phyloP scores from a whole-genome alignment of 345 rosid genomes.

The Syzygium aqueum region DNA sequence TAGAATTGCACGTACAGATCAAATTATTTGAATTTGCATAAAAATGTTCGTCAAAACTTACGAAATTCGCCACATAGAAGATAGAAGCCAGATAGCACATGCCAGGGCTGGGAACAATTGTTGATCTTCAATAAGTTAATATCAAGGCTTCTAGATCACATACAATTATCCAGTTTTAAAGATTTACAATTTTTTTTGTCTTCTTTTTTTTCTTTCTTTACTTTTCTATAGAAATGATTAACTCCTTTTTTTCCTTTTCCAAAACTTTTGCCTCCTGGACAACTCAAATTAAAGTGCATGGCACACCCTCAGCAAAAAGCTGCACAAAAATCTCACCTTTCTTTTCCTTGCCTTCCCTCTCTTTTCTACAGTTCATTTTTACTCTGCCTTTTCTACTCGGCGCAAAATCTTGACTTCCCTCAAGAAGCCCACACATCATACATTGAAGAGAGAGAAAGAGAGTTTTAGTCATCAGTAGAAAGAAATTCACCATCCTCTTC shows the following conservation, averaged over 20 bases:
- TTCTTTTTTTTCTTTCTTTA: not conserved
- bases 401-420: not conserved
- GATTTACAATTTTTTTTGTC: not conserved
- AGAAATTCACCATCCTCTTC: not conserved
- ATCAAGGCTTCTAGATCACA: not conserved
- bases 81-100: not conserved
- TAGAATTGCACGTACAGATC: not conserved
- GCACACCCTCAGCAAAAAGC: slow-evolving; percentile 1
- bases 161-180: not conserved
- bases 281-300: slow-evolving; percentile 56
- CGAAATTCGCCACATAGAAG: not conserved
- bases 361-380: not conserved
- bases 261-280: slow-evolving; percentile 34
- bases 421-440: not conserved
- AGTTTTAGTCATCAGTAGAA: not conserved
- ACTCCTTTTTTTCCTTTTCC: not conserved
- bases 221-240: not conserved
- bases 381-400: not conserved
- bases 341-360: not conserved
- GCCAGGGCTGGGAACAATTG: not conserved
- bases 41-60: not conserved
- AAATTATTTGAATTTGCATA: not conserved
- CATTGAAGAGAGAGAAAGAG: not conserved
- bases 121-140: not conserved
- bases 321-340: not conserved